Conservation (phyloP, 2,329 filamentous ascomycete species). For the Trichoderma semiorbis region DNA sequence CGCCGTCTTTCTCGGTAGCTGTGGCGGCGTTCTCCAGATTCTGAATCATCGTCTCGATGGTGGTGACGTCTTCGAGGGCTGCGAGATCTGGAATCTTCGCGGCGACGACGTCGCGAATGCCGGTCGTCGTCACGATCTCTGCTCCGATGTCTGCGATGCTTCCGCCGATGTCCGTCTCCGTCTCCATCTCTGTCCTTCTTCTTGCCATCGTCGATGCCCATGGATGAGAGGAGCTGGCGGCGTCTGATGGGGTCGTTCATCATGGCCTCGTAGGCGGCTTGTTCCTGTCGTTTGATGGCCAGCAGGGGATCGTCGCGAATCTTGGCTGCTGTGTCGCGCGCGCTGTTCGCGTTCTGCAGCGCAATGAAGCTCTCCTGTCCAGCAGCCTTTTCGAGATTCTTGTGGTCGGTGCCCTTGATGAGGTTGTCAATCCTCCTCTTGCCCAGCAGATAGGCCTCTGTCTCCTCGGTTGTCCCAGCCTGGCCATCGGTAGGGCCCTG, state of each 20-base stretch:
- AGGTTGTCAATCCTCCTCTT: constrained; percentile 85
- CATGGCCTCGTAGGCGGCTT: constrained; percentile 73
- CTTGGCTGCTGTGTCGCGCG: constrained; percentile 79
- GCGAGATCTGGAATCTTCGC: constrained; percentile 45
- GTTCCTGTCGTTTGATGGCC: constrained; percentile 89
- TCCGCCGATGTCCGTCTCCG: constrained; percentile 37
- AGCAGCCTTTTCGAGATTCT: constrained; percentile 75
- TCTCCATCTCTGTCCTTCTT: constrained; percentile 30
- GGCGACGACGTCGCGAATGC: constrained; percentile 36
- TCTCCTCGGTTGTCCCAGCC: constrained; percentile 77
- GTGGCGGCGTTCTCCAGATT: constrained; percentile 29
- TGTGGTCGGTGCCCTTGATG: constrained; percentile 74
- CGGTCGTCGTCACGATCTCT: constrained; percentile 34
- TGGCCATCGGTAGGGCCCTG: constrained; percentile 77
- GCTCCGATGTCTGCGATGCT: constrained; percentile 44
- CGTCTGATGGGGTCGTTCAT: constrained; percentile 72
- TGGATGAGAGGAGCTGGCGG: constrained; percentile 62
- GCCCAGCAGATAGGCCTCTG: constrained; percentile 87
- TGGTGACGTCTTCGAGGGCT: constrained; percentile 37
- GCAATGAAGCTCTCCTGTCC: constrained; percentile 59
- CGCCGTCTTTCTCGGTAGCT: constrained; percentile 3
- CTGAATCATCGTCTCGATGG: constrained; percentile 24
- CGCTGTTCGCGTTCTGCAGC: constrained; percentile 65
- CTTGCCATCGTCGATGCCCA: constrained; percentile 53
- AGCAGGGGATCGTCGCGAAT: constrained; percentile 87